Base-by-base conservation (phyloP, 306 rosid species). In the Cotoneaster glaucophyllus region DNA sequence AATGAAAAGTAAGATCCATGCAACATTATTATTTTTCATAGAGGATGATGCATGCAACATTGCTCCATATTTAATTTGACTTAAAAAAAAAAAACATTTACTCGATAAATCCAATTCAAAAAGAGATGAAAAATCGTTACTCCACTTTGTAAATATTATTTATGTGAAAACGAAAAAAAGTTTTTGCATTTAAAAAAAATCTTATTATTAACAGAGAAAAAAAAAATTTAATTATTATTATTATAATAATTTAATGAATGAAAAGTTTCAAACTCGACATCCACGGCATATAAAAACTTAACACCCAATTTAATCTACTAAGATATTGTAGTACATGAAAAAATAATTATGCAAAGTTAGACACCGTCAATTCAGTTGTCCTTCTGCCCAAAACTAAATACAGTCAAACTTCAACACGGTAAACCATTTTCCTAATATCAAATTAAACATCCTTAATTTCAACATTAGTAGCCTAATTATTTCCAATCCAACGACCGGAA, bases 231-330 rank as follows among this genome's bases (percentile, higher is more conserved):
- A n/a, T n/a, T n/a, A n/a, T n/a, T n/a, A n/a, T n/a, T n/a, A n/a
- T 34, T 1, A 34, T 34, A 34, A 34, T 34, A 34, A 34, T 34
- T 34, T 34, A 34, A 6, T 6, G 2, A 34, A 34, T 6, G 0
- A 0, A 6, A 0, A 6, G 2, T 34, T 34, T 34, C 8, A 0
- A 34, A 5, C 39, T 6, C 8, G 8, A 34, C 0, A 34, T 2
- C 0, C 39, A 34, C 2, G 8, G 1, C 39, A 6, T 34, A 6
- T 34, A 34, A 34, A 34, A 37, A 37, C 41, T 37, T 32, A 32
- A 32, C 37, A 0, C 37, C 8, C 8, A 32, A 32, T 5, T 7
- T 37, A 37, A 37, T 7, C 2, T 37, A 7, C 41, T 37, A 7
- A 37, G 10, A 37, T 7, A 37, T 37, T 7, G 41, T 6, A 7